phyloP scores from a whole-genome alignment of 805 yeast species.

The Lachancea mirantina region DNA sequence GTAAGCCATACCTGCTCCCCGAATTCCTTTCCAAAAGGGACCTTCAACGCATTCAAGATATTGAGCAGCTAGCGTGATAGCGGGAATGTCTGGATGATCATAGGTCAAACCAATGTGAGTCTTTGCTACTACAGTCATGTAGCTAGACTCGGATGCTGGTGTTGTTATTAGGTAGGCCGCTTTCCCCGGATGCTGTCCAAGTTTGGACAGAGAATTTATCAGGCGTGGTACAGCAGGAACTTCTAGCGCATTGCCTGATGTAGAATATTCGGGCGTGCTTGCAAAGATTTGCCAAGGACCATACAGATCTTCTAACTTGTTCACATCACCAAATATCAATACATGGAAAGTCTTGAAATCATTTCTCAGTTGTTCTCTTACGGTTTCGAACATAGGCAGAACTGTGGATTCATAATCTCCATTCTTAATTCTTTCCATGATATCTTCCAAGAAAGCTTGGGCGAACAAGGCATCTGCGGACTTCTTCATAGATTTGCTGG shows the following conservation, averaged over 20 bases:
- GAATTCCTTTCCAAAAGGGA: slow-evolving; percentile 91
- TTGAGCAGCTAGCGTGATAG: slow-evolving; percentile 64
- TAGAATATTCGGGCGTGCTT: slow-evolving; percentile 1
- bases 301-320: slow-evolving; percentile 33
- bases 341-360: slow-evolving; percentile 54
- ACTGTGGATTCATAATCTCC: slow-evolving; percentile 40
- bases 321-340: slow-evolving; percentile 63
- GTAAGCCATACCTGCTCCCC: slow-evolving; percentile 92
- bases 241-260: slow-evolving; percentile 5
- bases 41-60: slow-evolving; percentile 86
- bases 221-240: slow-evolving; percentile 45
- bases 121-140: slow-evolving; percentile 49
- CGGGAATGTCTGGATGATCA: slow-evolving; percentile 54
- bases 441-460: slow-evolving; percentile 48
- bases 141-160: slow-evolving; percentile 82
- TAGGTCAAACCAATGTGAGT: slow-evolving; percentile 44
- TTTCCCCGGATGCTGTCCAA: slow-evolving; percentile 44
- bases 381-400: slow-evolving; percentile 32
- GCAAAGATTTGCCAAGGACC: slow-evolving; percentile 23
- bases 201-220: slow-evolving; percentile 43
- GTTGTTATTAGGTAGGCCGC: slow-evolving; percentile 60
- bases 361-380: slow-evolving; percentile 46
- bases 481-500: slow-evolving; percentile 54
- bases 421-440: slow-evolving; percentile 43
- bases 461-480: slow-evolving; percentile 59